Base-by-base conservation (phyloP, 257 asterid species). In the Catharanthus roseus region DNA sequence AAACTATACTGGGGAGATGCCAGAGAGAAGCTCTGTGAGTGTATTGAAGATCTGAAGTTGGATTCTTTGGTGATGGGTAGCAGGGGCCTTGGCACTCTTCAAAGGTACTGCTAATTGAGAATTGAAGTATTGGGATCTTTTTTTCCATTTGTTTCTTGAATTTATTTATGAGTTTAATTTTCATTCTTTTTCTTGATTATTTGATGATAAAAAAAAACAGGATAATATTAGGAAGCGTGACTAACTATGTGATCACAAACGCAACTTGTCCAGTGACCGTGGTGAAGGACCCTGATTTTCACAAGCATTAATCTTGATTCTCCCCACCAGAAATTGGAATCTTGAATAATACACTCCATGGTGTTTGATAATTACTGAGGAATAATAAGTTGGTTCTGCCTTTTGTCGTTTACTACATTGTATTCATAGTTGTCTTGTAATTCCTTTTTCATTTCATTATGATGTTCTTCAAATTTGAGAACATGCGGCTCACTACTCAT, bases 1-100 rank as follows among this genome's bases (percentile, higher is more conserved):
- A 91, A 93, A 71, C 11, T 91, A 66, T 89, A 86, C 54, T 86
- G 93, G 95, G 98, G 98, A 72, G 98, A 93, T 71, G 95, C 98
- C 42, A 86, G 98, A 61, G 98, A 93, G 85, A 87, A 85, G 87
- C 81, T 90, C 0, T 72, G 81, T 49, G 91, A 85, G 0, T 88
- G 96, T 11, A 71, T 75, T 77, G 96, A 82, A 56, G 89, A 82
- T 75, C 69, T 91, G 85, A 86, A 89, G 81, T 61, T 93, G 79
- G 90, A 89, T 67, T 86, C 88, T 15, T 60, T 91, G 82, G 91
- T 93, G 58, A 82, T 89, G 95, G 97, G 97, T 5, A 87, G 96
- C 85, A 89, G 98, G 72, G 97, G 98, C 15, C 90, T 89, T 64
- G 65, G 88, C 85, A 39, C 86, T 69, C 63, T 91, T 76, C 53